Conservation (phyloP, 2,329 filamentous ascomycete species). For the Chaetomiaceae sp. region DNA sequence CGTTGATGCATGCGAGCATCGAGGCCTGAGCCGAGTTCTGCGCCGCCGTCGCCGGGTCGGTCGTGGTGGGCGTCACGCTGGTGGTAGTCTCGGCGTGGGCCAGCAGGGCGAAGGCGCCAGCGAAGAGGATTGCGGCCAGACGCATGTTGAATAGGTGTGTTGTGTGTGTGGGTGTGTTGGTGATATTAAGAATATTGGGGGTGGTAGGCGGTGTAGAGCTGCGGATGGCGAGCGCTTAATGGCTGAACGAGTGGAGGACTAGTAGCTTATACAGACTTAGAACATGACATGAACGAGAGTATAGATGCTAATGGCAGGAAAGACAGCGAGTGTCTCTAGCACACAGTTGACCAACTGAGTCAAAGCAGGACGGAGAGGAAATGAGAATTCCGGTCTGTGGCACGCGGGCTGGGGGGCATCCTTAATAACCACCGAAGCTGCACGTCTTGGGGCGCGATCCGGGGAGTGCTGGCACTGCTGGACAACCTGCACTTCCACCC, state of each 20-base stretch:
- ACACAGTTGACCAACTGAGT: neutral
- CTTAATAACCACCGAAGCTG: constrained; percentile 6
- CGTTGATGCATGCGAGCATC: constrained; percentile 37
- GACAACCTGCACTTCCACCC: neutral
- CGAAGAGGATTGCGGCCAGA: constrained; percentile 45
- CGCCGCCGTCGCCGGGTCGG: constrained; percentile 26
- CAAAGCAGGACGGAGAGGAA: constrained; percentile 4
- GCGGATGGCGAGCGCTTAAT: constrained; percentile 5
- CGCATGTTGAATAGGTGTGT: constrained; percentile 44
- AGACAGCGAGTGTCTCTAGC: constrained; percentile 7
- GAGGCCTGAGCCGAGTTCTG: constrained; percentile 33
- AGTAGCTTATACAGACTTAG: no score
- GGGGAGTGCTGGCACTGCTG: constrained; percentile 2
- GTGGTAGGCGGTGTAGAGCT: neutral
- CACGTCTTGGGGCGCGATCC: constrained; percentile 9
- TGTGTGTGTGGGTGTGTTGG: constrained; percentile 8
- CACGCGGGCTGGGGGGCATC: constrained; percentile 9
- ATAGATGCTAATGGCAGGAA: neutral
- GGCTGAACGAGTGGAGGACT: constrained; percentile 9
- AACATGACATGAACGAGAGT: constrained; percentile 3
- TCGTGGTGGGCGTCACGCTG: constrained; percentile 14
- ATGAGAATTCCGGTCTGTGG: constrained; percentile 5
- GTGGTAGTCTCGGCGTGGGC: constrained; percentile 41
- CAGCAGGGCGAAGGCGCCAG: constrained; percentile 43
- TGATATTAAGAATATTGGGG: constrained; percentile 21